Evolutionary conservation across 73 alveolate species (phyloP), one percentile per base, ranked within the genome.

Genomic region (Breviolum minutum): DNA sequence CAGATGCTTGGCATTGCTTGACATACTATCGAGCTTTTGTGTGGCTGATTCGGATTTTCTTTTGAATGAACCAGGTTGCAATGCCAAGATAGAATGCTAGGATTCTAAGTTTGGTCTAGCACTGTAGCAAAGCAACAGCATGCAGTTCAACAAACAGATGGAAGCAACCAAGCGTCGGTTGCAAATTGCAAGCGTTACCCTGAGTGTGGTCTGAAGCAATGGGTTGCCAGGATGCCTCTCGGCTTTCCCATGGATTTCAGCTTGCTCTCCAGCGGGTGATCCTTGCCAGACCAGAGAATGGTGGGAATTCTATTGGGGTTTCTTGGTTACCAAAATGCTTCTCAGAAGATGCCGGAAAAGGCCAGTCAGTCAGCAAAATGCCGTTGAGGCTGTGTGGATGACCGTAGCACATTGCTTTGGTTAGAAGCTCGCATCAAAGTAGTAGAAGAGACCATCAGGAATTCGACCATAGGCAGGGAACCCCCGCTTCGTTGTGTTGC

Each of bases 291-390:
- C 60, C 16, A 71, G 94, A 20, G 82, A 92, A 60, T 92, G 98
- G 98, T 92, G 90, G 89, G 98, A 92, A 30, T 92, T 92, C 98
- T 92, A 92, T 40, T 92, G 98, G 98, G 98, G 98, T n/a, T 9
- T 19, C 98, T 74, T 24, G 98, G 81, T 63, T 61, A 73, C 27
- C 17, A n/a, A 64, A 20, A 6, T 13, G n/a, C 26, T 54, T 5
- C 62, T 14, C 48, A 5, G 63, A 27, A 5, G 63, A 27, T 77
- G 63, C 14, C 63, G 14, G 63, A 61, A 10, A 9, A 12, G 19
- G 61, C 63, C 1, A 2, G 5, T 61, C 1, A 63, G 86, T 8
- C 86, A 20, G 27, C 54, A 9, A 5, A 24, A 29, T n/a, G n/a
- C 10, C 63, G 74, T 66, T 30, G 48, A 92, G 98, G 98, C 62